Evolutionary conservation across 1,139 yeast species (phyloP).

Genomic region (Pneumocystis murina): DNA sequence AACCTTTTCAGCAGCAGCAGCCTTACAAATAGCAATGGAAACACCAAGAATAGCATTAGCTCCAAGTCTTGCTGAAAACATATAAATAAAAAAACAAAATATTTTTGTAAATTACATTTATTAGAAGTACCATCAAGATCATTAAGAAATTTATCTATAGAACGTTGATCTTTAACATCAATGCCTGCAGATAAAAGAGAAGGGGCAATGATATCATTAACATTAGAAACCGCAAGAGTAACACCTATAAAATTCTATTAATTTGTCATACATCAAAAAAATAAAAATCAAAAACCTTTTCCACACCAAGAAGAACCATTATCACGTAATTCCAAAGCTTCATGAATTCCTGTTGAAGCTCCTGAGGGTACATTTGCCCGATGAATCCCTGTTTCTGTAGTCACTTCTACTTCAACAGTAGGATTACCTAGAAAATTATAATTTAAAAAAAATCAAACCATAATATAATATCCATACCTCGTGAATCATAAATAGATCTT

Average conservation of each 20-base stretch:
- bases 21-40: conserved; percentile 82
- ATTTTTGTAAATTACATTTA: conserved; percentile 32
- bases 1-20: conserved; percentile 78
- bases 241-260: conserved; percentile 34
- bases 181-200: conserved; percentile 61
- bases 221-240: conserved; percentile 78
- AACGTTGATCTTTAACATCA: conserved; percentile 63
- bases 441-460: conserved; percentile 1
- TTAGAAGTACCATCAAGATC: conserved; percentile 81
- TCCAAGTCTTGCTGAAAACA: conserved; percentile 50
- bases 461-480: conserved; percentile 21
- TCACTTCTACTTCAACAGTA: conserved; percentile 85
- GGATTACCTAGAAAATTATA: conserved; percentile 40
- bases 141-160: conserved; percentile 64
- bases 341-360: conserved; percentile 75
- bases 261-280: background rate
- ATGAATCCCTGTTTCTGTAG: conserved; percentile 76
- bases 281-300: conserved; percentile 33
- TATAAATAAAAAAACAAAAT: background rate
- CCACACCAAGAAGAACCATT: conserved; percentile 91
- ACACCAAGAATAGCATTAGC: conserved; percentile 95
- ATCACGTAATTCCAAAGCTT: conserved; percentile 91
- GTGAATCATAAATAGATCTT: conserved; percentile 90
- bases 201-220: conserved; percentile 78
- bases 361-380: conserved; percentile 94